These are phyloP conservation scores for Pelagomonas calceolata DNA, from an alignment of 108 stramenopile genomes.

Conservation along the genomic window DNA sequence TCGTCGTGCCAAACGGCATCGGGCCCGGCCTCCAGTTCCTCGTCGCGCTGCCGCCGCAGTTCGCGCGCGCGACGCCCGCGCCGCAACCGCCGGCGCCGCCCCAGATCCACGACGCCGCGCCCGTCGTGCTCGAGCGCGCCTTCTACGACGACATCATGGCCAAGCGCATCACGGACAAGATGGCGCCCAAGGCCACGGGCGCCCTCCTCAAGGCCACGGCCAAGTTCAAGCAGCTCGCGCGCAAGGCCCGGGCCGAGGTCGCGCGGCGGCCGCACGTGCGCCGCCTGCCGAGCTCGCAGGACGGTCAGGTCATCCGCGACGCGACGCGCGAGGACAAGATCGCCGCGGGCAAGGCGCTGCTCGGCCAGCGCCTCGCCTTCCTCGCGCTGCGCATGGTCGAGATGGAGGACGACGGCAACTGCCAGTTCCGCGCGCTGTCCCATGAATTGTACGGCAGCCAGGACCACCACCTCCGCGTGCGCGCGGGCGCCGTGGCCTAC, in stretches of 20 bases:
- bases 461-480: neutral
- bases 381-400: neutral
- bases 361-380: neutral
- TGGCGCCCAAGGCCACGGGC: neutral
- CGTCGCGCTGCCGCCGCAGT: no score
- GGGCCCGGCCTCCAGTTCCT: no score
- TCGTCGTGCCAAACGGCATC: no score
- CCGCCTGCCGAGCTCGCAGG: no score
- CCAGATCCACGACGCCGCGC: no score
- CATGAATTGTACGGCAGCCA: neutral
- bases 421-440: neutral
- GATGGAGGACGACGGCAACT: neutral
- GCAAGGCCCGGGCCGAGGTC: no score
- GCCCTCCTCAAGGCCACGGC: neutral
- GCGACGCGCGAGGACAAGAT: neutral
- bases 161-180: neutral
- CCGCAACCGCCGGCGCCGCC: neutral
- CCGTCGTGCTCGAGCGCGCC: neutral
- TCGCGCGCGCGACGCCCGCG: no score
- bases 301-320: no score
- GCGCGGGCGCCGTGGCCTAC: neutral
- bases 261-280: no score
- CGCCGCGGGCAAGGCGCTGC: neutral
- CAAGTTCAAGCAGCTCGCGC: neutral
- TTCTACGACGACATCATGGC: neutral